Conservation (phyloP, 768 basidiomycete species). For the Gloeostereum incarnatum region DNA sequence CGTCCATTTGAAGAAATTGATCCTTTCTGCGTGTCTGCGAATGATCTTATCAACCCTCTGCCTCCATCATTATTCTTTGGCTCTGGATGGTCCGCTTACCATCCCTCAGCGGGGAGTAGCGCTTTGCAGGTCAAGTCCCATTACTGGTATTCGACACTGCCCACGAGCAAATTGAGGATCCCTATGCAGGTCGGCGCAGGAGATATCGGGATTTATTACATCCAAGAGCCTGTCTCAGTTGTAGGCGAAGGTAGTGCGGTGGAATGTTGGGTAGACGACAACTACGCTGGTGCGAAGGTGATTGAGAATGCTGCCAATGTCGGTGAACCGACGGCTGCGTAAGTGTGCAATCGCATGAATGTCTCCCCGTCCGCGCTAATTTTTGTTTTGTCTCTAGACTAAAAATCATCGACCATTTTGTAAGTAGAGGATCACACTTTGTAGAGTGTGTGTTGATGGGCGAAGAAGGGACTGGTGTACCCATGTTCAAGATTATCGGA, state of each 20-base stretch:
- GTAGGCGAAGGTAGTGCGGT: conserved; percentile 61
- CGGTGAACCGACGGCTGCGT: conserved; percentile 57
- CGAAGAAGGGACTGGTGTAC: conserved; percentile 74
- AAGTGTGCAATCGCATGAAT: conserved; percentile 16
- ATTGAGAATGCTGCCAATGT: conserved; percentile 73
- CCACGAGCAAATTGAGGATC: conserved; percentile 74
- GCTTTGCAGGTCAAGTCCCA: conserved; percentile 56
- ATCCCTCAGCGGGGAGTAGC: conserved; percentile 42
- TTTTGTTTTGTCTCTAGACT: conserved; percentile 35
- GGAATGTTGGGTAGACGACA: conserved; percentile 98
- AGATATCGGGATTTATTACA: conserved; percentile 87
- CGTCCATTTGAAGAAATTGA: conserved; percentile 74
- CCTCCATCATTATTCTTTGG: conserved; percentile 93
- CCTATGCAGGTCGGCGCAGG: conserved; percentile 82
- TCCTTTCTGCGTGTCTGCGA: conserved; percentile 93
- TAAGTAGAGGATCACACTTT: conserved; percentile 84
- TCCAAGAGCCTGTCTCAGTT: conserved; percentile 56
- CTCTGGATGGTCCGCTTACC: conserved; percentile 79
- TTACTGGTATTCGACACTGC: conserved; percentile 90
- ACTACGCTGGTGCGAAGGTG: conserved; percentile 65
- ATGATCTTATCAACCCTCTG: conserved; percentile 94
- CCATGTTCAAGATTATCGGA: conserved; percentile 86
- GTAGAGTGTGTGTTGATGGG: conserved; percentile 87
- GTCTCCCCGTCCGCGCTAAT: conserved; percentile 1
- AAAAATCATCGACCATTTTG: conserved; percentile 78